Conservation (phyloP, 106 monocot species). For the Allium sativum region DNA sequence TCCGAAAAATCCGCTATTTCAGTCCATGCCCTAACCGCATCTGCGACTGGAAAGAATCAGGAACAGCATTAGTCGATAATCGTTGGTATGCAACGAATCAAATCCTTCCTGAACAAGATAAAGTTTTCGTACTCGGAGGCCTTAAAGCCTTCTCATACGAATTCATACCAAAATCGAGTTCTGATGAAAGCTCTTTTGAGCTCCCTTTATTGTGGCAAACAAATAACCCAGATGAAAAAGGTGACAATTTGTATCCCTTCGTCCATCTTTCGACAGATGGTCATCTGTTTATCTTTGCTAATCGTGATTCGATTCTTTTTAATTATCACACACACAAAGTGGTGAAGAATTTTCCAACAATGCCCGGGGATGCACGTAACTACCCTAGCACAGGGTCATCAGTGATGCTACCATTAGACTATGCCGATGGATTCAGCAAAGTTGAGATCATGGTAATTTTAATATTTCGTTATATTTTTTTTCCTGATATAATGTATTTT, state of each 20-base stretch:
- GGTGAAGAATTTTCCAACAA: slow-evolving; percentile 16
- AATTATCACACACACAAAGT: slow-evolving; percentile 13
- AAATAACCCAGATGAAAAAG: background rate
- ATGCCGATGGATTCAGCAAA: slow-evolving; percentile 7
- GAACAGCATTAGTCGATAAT: slow-evolving; percentile 8
- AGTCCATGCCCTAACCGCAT: slow-evolving; percentile 15
- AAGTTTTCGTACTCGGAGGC: slow-evolving; percentile 30
- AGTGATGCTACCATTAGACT: slow-evolving; percentile 27
- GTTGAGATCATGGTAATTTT: slow-evolving; percentile 30
- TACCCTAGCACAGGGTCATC: slow-evolving; percentile 47
- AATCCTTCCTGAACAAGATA: slow-evolving; percentile 33
- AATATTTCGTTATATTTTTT: background rate
- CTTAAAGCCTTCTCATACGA: slow-evolving; percentile 30
- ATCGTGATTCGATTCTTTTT: slow-evolving; percentile 23
- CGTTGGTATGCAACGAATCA: slow-evolving; percentile 44
- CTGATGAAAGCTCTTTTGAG: slow-evolving; percentile 15
- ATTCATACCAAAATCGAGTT: slow-evolving; percentile 30
- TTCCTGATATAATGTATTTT: too few relatives aligned
- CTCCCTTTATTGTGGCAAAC: slow-evolving; percentile 34
- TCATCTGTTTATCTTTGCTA: slow-evolving; percentile 41
- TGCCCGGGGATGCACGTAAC: slow-evolving; percentile 22
- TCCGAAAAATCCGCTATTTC: slow-evolving; percentile 26
- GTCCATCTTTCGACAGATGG: slow-evolving; percentile 40
- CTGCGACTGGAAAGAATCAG: slow-evolving; percentile 23
- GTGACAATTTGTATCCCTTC: slow-evolving; percentile 38